Percentiles rank a stretch among this genome's conserved stretches.
Conservation (phyloP, 2,329 filamentous ascomycete genomes). For the Ustulina deusta region DNA sequence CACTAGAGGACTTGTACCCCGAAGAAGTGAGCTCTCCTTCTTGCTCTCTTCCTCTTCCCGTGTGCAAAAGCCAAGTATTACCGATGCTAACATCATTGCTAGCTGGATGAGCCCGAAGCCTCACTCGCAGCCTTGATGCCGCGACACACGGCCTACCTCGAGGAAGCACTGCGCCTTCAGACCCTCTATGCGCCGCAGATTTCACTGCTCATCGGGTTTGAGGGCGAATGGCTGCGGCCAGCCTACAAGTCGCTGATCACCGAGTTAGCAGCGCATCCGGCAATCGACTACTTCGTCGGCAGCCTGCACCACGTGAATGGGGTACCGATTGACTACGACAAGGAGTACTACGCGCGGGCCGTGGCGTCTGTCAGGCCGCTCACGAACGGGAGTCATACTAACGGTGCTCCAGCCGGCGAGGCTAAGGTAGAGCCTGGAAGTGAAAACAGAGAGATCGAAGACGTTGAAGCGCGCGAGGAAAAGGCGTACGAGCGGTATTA, state of each 20-base stretch:
- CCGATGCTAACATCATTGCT: slow-evolving; percentile 36
- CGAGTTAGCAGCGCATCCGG: slow-evolving; percentile 68
- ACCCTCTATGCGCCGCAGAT: slow-evolving; percentile 77
- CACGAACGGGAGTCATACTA: slow-evolving; percentile 43
- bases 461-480: slow-evolving; percentile 75
- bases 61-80: not conserved
- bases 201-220: slow-evolving; percentile 87
- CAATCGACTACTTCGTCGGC: slow-evolving; percentile 90
- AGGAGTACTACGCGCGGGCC: slow-evolving; percentile 73
- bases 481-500: slow-evolving; percentile 86
- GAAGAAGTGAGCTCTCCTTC: slow-evolving; percentile 73
- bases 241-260: slow-evolving; percentile 69
- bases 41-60: not conserved
- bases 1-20: slow-evolving; percentile 84
- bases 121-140: slow-evolving; percentile 62
- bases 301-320: slow-evolving; percentile 90
- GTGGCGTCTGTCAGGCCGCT: slow-evolving; percentile 53
- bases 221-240: slow-evolving; percentile 90
- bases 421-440: slow-evolving; percentile 2
- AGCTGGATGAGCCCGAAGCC: slow-evolving; percentile 63
- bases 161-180: slow-evolving; percentile 80
- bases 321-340: slow-evolving; percentile 90
- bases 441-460: slow-evolving; percentile 50
- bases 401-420: not conserved
- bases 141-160: slow-evolving; percentile 78